Evolutionary conservation across 2,329 filamentous ascomycete genomes (phyloP).

Genomic region (Boeremia lycopersici): DNA sequence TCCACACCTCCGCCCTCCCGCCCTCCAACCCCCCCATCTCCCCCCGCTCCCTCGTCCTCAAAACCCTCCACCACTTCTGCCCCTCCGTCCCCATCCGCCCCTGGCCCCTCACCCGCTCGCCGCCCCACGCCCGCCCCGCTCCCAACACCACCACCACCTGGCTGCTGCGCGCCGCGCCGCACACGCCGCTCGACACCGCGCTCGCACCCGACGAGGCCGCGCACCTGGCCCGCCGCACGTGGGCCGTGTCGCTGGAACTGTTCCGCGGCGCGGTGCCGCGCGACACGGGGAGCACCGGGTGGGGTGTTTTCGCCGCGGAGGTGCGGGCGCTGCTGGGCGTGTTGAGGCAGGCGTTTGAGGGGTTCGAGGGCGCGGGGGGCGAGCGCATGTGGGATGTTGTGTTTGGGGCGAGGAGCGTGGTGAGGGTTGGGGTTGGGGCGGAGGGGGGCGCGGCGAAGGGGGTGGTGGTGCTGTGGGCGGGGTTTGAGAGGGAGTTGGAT

Average conservation of each 20-base stretch:
- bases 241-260: constrained; percentile 4
- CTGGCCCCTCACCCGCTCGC: background rate
- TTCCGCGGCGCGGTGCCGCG: background rate
- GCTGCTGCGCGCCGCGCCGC: constrained; percentile 6
- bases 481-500: constrained; percentile 2
- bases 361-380: background rate
- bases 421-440: background rate
- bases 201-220: background rate
- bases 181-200: background rate
- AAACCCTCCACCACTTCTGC: background rate
- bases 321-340: background rate
- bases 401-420: background rate
- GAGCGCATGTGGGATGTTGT: background rate
- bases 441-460: background rate
- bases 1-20: background rate
- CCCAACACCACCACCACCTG: background rate
- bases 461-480: background rate
- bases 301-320: background rate
- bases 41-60: background rate
- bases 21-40: background rate
- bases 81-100: constrained; percentile 1
- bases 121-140: background rate
- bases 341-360: background rate
- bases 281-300: background rate
- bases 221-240: background rate